Evolutionary conservation across 345 rosid species (phyloP).

Genomic region (Ceriops decandra): DNA sequence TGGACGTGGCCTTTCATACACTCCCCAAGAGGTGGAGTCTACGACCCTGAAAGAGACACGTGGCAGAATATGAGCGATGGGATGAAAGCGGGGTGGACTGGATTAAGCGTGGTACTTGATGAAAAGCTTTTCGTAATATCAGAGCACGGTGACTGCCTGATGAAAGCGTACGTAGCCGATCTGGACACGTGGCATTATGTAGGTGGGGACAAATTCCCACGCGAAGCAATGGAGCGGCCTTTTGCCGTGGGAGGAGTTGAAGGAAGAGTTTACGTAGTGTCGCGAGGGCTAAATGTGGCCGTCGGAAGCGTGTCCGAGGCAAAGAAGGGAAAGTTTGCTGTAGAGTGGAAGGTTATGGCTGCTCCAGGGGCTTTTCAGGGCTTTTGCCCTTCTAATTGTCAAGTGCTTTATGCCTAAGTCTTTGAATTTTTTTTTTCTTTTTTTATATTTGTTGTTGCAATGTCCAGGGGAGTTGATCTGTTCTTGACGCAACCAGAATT

Average conservation of each 20-base stretch:
- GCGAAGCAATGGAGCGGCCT: constrained; percentile 44
- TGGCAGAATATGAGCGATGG: constrained; percentile 62
- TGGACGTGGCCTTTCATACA: constrained; percentile 81
- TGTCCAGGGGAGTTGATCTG: too few species aligned
- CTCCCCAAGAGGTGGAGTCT: constrained; percentile 56
- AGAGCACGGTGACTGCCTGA: constrained; percentile 60
- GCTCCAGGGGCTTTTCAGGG: constrained; percentile 38
- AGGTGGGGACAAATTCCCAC: constrained; percentile 51
- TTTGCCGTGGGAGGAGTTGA: constrained; percentile 46
- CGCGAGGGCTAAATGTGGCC: constrained; percentile 51
- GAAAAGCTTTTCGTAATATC: constrained; percentile 51
- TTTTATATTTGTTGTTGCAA: too few species aligned
- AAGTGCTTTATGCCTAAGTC: constrained; percentile 49
- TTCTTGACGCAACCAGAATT: too few species aligned
- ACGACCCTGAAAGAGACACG: constrained; percentile 41
- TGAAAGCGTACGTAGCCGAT: constrained; percentile 50
- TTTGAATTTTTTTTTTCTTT: background rate
- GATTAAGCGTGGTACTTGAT: constrained; percentile 41
- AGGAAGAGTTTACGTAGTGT: constrained; percentile 51
- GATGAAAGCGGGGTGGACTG: constrained; percentile 79
- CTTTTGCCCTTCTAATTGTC: constrained; percentile 54
- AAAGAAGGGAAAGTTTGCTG: constrained; percentile 27
- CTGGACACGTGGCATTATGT: constrained; percentile 54
- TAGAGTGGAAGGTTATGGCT: constrained; percentile 43
- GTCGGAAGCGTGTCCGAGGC: constrained; percentile 36